These are phyloP conservation scores for Penicillium taxi DNA, from an alignment of 495 filamentous ascomycete species.

Conservation along the genomic window DNA sequence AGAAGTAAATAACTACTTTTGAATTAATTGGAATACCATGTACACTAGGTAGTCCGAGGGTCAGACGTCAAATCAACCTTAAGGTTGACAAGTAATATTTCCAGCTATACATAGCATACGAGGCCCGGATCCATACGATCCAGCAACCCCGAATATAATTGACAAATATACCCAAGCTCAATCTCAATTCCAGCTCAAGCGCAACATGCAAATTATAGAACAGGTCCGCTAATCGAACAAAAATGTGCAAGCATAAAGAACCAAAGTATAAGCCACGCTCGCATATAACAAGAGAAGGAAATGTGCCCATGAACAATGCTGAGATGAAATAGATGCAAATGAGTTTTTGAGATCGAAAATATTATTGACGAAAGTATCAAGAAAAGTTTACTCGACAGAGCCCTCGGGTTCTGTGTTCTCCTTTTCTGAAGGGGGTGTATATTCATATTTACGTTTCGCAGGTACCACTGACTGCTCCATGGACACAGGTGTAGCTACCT, in stretches of 20 bases:
- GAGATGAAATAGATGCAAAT: too few species aligned
- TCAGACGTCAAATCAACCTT: too few species aligned
- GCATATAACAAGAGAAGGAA: too few species aligned
- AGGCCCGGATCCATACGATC: background rate
- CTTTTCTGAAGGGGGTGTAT: constrained; percentile 17
- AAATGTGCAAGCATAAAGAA: constrained; percentile 7
- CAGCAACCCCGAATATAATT: constrained; percentile 7
- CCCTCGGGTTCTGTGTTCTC: constrained; percentile 24
- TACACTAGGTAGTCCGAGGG: too few species aligned
- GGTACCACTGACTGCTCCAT: constrained; percentile 18
- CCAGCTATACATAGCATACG: background rate
- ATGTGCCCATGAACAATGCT: too few species aligned
- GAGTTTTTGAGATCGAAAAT: background rate
- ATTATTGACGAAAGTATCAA: background rate
- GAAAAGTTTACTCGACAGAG: constrained; percentile 6
- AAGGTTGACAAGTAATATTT: too few species aligned
- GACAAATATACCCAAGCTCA: constrained; percentile 7
- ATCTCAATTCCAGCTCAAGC: too few species aligned
- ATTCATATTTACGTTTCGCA: constrained; percentile 24
- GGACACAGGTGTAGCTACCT: constrained; percentile 11
- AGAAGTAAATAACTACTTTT: constrained; percentile 3
- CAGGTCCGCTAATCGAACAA: constrained; percentile 5
- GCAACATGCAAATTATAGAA: constrained; percentile 15
- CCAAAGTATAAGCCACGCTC: background rate
- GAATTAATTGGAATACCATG: too few species aligned